phyloP scores from a whole-genome alignment of 192 early-diverging fungal species.

The Chytriomyces confervae region DNA sequence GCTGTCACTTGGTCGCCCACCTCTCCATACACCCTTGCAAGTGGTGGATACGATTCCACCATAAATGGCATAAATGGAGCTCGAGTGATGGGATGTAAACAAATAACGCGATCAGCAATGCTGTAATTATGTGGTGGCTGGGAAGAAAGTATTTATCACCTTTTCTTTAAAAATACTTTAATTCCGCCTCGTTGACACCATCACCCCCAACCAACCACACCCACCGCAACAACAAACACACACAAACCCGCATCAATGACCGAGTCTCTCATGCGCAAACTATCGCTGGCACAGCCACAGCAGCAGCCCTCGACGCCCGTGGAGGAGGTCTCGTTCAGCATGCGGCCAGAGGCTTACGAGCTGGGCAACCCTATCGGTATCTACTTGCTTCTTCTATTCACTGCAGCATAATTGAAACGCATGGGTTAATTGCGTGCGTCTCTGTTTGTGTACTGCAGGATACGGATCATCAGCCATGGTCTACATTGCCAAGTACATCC shows the following conservation, averaged over 20 bases:
- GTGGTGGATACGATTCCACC: conserved; percentile 85
- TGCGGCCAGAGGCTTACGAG: conserved; percentile 55
- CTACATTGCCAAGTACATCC: conserved; percentile 79
- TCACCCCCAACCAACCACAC: no score
- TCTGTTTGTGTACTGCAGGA: conserved; percentile 47
- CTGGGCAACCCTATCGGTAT: conserved; percentile 52
- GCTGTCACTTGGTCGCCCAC: no score
- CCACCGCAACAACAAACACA: no score
- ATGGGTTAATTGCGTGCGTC: neutral
- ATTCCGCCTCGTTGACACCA: no score
- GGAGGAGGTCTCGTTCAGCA: conserved; percentile 40
- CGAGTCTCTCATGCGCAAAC: no score
- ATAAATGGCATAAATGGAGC: conserved; percentile 55
- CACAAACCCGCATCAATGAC: no score
- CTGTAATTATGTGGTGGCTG: no score
- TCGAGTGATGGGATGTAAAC: no score
- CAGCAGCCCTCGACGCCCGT: neutral
- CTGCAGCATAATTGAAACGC: neutral
- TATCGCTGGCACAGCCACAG: no score
- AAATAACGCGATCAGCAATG: no score
- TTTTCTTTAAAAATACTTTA: no score
- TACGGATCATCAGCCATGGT: conserved; percentile 89
- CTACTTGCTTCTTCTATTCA: neutral
- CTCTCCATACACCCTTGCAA: conserved; percentile 75
- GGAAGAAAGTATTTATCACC: no score